Evolutionary conservation across 2,329 filamentous ascomycete species (phyloP).

Genomic region (Colletotrichum sansevieriae): DNA sequence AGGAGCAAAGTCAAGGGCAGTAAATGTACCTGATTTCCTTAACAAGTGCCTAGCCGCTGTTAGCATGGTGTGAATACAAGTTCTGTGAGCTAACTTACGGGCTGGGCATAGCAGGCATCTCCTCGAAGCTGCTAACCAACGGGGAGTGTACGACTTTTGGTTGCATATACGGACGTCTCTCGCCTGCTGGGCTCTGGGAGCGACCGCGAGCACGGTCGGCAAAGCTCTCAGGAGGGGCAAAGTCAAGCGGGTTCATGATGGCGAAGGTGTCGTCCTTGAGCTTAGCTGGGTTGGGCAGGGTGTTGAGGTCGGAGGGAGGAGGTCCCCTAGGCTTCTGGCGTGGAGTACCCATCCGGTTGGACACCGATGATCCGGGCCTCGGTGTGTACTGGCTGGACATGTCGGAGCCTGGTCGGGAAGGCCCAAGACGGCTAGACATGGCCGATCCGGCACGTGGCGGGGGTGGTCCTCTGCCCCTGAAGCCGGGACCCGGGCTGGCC

Average conservation of each 20-base stretch:
- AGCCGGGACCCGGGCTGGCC: slow-evolving; percentile 59
- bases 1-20: slow-evolving; percentile 83
- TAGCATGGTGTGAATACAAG: background rate
- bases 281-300: slow-evolving; percentile 87
- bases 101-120: slow-evolving; percentile 87
- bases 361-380: slow-evolving; percentile 75
- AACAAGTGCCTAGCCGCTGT: slow-evolving; percentile 70
- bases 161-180: slow-evolving; percentile 76
- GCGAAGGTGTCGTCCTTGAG: slow-evolving; percentile 86
- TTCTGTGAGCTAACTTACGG: slow-evolving; percentile 71
- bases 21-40: slow-evolving; percentile 84
- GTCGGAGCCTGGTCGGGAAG: slow-evolving; percentile 50
- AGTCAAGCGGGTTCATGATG: slow-evolving; percentile 78
- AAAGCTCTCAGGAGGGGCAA: slow-evolving; percentile 81
- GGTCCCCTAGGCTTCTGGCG: slow-evolving; percentile 64
- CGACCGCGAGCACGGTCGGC: slow-evolving; percentile 78
- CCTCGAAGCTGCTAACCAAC: slow-evolving; percentile 86
- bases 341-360: slow-evolving; percentile 55
- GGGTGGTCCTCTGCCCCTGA: slow-evolving; percentile 56
- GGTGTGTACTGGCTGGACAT: slow-evolving; percentile 57
- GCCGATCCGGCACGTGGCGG: slow-evolving; percentile 66
- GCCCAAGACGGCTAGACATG: slow-evolving; percentile 48
- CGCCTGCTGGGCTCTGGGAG: slow-evolving; percentile 73
- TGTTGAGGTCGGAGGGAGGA: slow-evolving; percentile 79
- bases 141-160: slow-evolving; percentile 82